Percentiles rank a stretch among this genome's conserved stretches.
These are phyloP conservation scores for Dryas drummondii DNA, from an alignment of 306 rosid species.

Conservation along the genomic window DNA sequence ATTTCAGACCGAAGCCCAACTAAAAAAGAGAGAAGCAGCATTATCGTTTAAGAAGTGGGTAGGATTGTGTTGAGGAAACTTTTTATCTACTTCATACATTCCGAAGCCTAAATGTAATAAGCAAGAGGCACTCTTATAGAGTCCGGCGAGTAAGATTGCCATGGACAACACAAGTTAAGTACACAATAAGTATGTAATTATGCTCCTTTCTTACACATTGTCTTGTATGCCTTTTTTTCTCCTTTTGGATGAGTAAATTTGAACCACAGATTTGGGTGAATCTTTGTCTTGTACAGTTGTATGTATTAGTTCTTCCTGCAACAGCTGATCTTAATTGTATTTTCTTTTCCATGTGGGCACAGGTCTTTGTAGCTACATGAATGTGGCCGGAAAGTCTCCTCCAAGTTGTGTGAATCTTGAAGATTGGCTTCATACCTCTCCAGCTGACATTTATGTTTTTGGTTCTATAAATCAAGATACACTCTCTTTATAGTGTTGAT, in stretches of 20 bases:
- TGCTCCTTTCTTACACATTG: conserved; percentile 14
- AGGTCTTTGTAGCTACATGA: conserved; percentile 94
- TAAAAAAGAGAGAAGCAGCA: conserved; percentile 71
- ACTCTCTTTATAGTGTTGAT: background rate
- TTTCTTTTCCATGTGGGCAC: conserved; percentile 20
- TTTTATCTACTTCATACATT: background rate
- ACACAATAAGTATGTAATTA: conserved; percentile 53
- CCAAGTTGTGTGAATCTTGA: conserved; percentile 77
- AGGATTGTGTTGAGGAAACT: conserved; percentile 53
- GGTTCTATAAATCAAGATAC: conserved; percentile 37
- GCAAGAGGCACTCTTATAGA: conserved; percentile 65
- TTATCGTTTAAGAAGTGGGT: conserved; percentile 78
- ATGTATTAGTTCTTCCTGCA: conserved; percentile 2
- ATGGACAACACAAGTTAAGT: conserved; percentile 66
- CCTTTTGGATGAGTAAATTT: no score
- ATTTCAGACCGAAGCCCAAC: conserved; percentile 72
- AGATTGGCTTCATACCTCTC: conserved; percentile 98
- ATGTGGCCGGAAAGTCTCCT: conserved; percentile 96
- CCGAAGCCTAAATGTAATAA: conserved; percentile 30
- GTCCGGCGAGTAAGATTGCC: conserved; percentile 62
- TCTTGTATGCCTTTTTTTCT: conserved; percentile 4
- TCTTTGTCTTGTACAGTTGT: no score
- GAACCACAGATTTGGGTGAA: no score
- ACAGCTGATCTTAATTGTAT: conserved; percentile 16
- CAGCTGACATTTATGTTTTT: conserved; percentile 92